phyloP scores from a whole-genome alignment of 352 stramenopile species.

The Plasmopara muralis region DNA sequence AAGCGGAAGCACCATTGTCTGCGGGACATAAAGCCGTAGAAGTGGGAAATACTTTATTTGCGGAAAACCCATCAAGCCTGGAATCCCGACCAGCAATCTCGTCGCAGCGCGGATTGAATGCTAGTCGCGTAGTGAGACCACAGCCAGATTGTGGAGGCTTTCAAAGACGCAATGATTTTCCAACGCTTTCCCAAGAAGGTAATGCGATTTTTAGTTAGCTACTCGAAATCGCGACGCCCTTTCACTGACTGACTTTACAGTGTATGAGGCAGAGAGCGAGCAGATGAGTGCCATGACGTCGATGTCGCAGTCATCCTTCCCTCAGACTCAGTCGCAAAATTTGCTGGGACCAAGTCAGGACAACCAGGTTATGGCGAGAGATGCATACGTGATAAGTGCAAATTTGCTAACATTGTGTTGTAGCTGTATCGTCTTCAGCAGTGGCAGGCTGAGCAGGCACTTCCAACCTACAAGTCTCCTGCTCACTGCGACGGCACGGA shows the following conservation, averaged over 20 bases:
- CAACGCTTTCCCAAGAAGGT: conserved; percentile 33
- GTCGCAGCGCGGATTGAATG: conserved; percentile 9
- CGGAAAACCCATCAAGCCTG: neutral
- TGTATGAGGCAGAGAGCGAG: conserved; percentile 22
- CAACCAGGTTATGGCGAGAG: conserved; percentile 17
- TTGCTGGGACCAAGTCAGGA: conserved; percentile 28
- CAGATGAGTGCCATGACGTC: conserved; percentile 30
- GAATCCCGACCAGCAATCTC: conserved; percentile 13
- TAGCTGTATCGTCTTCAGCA: conserved; percentile 16
- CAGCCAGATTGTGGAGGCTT: conserved; percentile 16
- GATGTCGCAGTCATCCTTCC: conserved; percentile 39
- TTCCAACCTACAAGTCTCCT: neutral
- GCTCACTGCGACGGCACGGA: conserved; percentile 3
- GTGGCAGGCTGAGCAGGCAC: conserved; percentile 14
- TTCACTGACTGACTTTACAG: conserved; percentile 4
- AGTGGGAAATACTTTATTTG: conserved; percentile 2
- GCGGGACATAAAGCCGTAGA: neutral
- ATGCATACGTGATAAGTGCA: neutral
- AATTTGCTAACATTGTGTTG: neutral
- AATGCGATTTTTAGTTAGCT: neutral
- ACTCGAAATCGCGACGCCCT: neutral
- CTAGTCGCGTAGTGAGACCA: conserved; percentile 8
- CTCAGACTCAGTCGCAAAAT: conserved; percentile 30
- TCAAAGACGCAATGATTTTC: conserved; percentile 7
- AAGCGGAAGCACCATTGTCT: conserved; percentile 3